Base-by-base conservation (phyloP, 2,329 filamentous ascomycete genomes). In the Fusarium sublunatum region DNA sequence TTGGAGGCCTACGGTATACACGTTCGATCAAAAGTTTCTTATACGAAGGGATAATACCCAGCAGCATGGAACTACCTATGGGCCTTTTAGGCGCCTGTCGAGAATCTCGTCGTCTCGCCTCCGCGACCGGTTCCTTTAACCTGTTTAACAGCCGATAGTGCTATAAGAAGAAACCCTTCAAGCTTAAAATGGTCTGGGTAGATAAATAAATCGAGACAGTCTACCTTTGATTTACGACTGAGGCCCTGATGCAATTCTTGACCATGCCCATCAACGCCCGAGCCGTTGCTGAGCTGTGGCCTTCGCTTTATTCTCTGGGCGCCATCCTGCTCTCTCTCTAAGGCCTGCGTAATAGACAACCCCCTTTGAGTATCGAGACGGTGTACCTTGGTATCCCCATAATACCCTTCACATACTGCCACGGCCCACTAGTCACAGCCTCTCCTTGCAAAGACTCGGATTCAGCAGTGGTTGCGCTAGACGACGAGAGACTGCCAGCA, bases 401-500 rank as follows among this genome's bases (percentile, higher is more conserved):
- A 8, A 29, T 63, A 25, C 31, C 41, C 3, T 44, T 44, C 4
- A 4, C 22, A 1, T 43, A 43, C 7, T 40, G 40, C 7, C 10
- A 7, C 7, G 32, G 39, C 9, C 5, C 9, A 26, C 1, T 19
- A 19, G 11, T 9, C 13, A 12, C 36, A 5, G 12, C 1, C 4
- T 25, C 22, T 26, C 52, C 49, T 10, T 63, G 48, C 10, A 15
- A 35, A 2, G 39, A 28, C 7, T 58, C 53, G 2, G 22, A 35
- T 1, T 42, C 44, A 10, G 29, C 45, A 3, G 35, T 41, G 6
- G 26, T 63, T 11, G 28, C 28, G 2, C 12, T 63, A 11, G 28
- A 59, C n/a, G 59, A 63, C 19, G 8, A 31, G 5, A 61, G 29
- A 19, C 13, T 63, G 9, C 13, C 39, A 1, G 11, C n/a, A 2